A percentile compares a stretch with the other conserved stretches of the same genome.
These are phyloP conservation scores for Coniferiporia weirii DNA, from an alignment of 1,284 basidiomycete genomes.

Conservation along the genomic window DNA sequence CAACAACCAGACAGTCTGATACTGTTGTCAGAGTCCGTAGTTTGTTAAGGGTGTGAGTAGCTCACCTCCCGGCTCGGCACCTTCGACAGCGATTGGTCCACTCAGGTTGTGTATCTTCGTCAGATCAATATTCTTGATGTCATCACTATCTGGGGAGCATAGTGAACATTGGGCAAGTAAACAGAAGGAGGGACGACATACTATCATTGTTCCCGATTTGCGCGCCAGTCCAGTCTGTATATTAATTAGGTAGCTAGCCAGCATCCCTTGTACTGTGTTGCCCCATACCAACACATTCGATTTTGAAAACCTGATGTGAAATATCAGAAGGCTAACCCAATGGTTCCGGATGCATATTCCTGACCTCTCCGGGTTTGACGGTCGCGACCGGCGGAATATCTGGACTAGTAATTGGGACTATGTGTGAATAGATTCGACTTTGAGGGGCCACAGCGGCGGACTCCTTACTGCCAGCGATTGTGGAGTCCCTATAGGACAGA, in stretches of 20 bases:
- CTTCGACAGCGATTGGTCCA: conserved; percentile 70
- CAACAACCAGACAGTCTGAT: conserved; percentile 36
- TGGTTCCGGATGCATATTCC: conserved; percentile 7
- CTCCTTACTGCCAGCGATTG: conserved; percentile 74
- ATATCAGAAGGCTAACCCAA: background rate
- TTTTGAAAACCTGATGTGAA: conserved; percentile 54
- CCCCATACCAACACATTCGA: conserved; percentile 59
- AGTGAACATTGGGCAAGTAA: background rate
- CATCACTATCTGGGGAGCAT: conserved; percentile 48
- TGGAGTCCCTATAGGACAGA: conserved; percentile 46
- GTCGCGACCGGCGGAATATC: conserved; percentile 62
- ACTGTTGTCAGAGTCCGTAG: background rate
- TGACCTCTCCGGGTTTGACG: conserved; percentile 60
- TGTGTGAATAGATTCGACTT: background rate
- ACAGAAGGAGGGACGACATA: conserved; percentile 25
- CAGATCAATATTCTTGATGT: conserved; percentile 61
- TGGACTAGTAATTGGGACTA: conserved; percentile 36
- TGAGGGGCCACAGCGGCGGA: conserved; percentile 11
- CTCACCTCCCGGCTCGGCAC: conserved; percentile 75
- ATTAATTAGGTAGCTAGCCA: background rate
- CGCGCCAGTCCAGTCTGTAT: conserved; percentile 65
- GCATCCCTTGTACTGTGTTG: conserved; percentile 20
- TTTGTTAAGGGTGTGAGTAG: conserved; percentile 36
- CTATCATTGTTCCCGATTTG: conserved; percentile 75
- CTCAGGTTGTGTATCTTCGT: conserved; percentile 69